phyloP scores from a whole-genome alignment of 805 yeast species.

The Teunomyces tritomae region DNA sequence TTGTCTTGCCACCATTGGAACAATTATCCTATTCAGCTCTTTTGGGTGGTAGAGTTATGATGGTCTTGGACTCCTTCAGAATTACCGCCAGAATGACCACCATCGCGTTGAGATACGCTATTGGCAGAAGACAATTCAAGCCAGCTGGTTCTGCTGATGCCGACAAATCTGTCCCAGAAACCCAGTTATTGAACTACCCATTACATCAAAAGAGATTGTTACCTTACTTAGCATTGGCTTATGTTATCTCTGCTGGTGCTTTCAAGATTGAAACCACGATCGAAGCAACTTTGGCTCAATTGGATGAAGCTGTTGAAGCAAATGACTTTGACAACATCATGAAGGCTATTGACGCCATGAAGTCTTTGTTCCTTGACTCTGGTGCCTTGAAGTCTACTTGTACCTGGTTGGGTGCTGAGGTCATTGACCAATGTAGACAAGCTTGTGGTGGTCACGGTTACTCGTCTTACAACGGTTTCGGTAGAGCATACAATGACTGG shows the following conservation, averaged over 20 bases:
- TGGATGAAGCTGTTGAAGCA: slow-evolving; percentile 53
- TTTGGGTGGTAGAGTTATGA: slow-evolving; percentile 82
- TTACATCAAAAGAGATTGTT: slow-evolving; percentile 84
- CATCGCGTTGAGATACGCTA: slow-evolving; percentile 85
- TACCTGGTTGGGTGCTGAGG: slow-evolving; percentile 79
- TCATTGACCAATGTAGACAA: slow-evolving; percentile 88
- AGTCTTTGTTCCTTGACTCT: slow-evolving; percentile 76
- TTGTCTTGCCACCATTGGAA: slow-evolving; percentile 77
- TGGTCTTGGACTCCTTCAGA: slow-evolving; percentile 84
- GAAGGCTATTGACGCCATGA: slow-evolving; percentile 57
- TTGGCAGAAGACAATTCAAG: slow-evolving; percentile 81
- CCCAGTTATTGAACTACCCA: slow-evolving; percentile 80
- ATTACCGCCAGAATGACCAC: slow-evolving; percentile 77
- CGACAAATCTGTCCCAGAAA: slow-evolving; percentile 36
- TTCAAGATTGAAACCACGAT: slow-evolving; percentile 56
- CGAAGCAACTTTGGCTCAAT: slow-evolving; percentile 45
- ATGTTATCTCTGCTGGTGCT: slow-evolving; percentile 72
- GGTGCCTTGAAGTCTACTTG: slow-evolving; percentile 87
- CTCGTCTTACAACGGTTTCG: slow-evolving; percentile 88
- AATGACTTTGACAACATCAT: slow-evolving; percentile 46
- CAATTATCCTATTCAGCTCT: slow-evolving; percentile 87
- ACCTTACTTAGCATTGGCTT: slow-evolving; percentile 80
- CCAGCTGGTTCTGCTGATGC: slow-evolving; percentile 38
- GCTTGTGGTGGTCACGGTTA: slow-evolving; percentile 97
- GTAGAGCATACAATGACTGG: slow-evolving; percentile 86